phyloP scores from a whole-genome alignment of 1,139 yeast genomes.

The Trichomonascaceae sp. region DNA sequence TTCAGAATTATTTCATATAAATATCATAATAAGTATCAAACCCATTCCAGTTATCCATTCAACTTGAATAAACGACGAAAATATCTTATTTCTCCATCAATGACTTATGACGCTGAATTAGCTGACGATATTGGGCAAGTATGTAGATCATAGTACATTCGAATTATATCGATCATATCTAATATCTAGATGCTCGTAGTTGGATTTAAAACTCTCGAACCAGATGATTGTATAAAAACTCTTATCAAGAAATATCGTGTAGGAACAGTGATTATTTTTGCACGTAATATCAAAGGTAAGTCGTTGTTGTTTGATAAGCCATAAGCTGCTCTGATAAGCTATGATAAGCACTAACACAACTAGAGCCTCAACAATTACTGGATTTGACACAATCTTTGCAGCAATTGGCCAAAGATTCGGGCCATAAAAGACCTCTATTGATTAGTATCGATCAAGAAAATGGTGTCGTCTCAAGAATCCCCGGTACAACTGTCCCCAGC shows the following conservation, averaged over 20 bases:
- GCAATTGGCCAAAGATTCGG: constrained; percentile 44
- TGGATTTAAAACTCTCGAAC: constrained; percentile 52
- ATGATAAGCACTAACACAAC: constrained; percentile 23
- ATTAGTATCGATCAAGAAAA: constrained; percentile 38
- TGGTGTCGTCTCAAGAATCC: constrained; percentile 37
- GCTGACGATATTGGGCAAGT: constrained; percentile 9
- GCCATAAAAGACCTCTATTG: constrained; percentile 44
- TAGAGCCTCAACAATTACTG: constrained; percentile 44
- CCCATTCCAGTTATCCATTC: neutral
- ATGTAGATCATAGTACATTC: neutral
- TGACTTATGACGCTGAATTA: constrained; percentile 4
- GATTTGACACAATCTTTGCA: constrained; percentile 47
- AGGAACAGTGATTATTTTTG: constrained; percentile 46
- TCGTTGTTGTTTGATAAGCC: neutral
- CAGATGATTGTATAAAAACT: constrained; percentile 47
- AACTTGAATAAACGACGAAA: neutral
- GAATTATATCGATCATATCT: neutral
- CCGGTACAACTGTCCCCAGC: constrained; percentile 29
- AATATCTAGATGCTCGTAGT: constrained; percentile 42
- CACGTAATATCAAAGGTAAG: constrained; percentile 27
- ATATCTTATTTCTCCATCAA: neutral
- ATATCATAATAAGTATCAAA: no score
- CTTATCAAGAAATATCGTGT: constrained; percentile 48
- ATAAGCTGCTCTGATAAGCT: neutral
- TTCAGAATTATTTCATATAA: neutral